Percentiles rank a stretch among this genome's conserved stretches.
Evolutionary conservation across 1,284 basidiomycete species (phyloP).

Genomic region (Sutorius eximius): DNA sequence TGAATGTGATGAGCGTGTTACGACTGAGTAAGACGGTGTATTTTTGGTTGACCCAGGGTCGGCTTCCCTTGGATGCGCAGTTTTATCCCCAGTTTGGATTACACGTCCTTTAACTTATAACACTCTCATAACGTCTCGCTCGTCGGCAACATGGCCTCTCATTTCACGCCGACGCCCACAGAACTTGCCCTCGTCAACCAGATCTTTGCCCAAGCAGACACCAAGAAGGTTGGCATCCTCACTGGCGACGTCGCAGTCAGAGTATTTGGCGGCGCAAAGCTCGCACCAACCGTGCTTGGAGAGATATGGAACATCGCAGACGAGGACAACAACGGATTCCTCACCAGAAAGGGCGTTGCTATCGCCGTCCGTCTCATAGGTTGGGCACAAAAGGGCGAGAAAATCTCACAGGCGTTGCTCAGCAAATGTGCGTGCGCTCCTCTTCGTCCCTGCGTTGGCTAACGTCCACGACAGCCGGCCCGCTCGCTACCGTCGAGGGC

Average conservation of each 20-base stretch:
- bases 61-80: constrained; percentile 23
- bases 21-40: not conserved
- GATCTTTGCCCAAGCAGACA: constrained; percentile 69
- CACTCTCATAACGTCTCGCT: constrained; percentile 10
- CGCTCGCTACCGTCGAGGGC: constrained; percentile 79
- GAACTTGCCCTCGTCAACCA: constrained; percentile 68
- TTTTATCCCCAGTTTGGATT: not conserved
- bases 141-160: constrained; percentile 50
- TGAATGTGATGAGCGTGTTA: constrained; percentile 1
- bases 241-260: constrained; percentile 84
- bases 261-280: constrained; percentile 77
- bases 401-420: constrained; percentile 59
- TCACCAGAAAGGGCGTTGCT: constrained; percentile 84
- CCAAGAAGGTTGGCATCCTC: constrained; percentile 77
- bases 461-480: constrained; percentile 60
- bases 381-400: constrained; percentile 88
- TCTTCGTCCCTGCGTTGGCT: constrained; percentile 10
- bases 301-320: constrained; percentile 96
- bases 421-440: constrained; percentile 57
- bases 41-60: not conserved
- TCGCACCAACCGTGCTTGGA: constrained; percentile 77
- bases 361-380: constrained; percentile 88
- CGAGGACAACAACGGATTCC: constrained; percentile 88
- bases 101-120: constrained; percentile 21
- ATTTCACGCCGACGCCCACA: constrained; percentile 63